Evolutionary conservation across 768 basidiomycete genomes (phyloP).

Genomic region (Lactarius hatsudake): DNA sequence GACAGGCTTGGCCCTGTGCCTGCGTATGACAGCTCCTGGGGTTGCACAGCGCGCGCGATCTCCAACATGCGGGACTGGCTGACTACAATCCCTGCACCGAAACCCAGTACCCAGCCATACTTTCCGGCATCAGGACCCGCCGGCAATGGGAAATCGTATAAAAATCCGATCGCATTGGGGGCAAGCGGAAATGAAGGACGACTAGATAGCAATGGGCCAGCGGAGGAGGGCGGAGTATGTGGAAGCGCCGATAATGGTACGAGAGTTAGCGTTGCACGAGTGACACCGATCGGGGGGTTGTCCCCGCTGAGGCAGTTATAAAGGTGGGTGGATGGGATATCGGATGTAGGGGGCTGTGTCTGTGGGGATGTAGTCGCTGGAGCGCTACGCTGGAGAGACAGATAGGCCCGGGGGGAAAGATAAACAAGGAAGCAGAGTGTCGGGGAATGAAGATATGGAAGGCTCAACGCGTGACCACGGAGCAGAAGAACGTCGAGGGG

Average conservation of each 20-base stretch:
- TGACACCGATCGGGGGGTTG: conserved; percentile 45
- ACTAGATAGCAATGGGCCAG: conserved; percentile 31
- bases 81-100: conserved; percentile 71
- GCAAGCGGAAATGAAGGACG: conserved; percentile 56
- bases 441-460: conserved; percentile 68
- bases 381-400: conserved; percentile 52
- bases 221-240: conserved; percentile 32
- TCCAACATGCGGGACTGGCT: conserved; percentile 72
- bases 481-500: conserved; percentile 73
- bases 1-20: conserved; percentile 43
- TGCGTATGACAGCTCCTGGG: conserved; percentile 48
- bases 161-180: conserved; percentile 44
- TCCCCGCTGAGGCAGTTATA: conserved; percentile 42
- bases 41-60: conserved; percentile 62
- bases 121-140: conserved; percentile 33
- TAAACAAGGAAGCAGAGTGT: conserved; percentile 71
- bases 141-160: conserved; percentile 50
- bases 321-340: conserved; percentile 52
- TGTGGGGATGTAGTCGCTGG: conserved; percentile 30
- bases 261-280: conserved; percentile 52
- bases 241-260: conserved; percentile 42
- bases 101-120: conserved; percentile 67
- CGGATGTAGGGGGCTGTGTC: conserved; percentile 36
- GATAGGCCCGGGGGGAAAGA: conserved; percentile 66
- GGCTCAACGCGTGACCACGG: conserved; percentile 62